phyloP scores from a whole-genome alignment of 1,284 basidiomycete species.

The Rhodotorula sp. region DNA sequence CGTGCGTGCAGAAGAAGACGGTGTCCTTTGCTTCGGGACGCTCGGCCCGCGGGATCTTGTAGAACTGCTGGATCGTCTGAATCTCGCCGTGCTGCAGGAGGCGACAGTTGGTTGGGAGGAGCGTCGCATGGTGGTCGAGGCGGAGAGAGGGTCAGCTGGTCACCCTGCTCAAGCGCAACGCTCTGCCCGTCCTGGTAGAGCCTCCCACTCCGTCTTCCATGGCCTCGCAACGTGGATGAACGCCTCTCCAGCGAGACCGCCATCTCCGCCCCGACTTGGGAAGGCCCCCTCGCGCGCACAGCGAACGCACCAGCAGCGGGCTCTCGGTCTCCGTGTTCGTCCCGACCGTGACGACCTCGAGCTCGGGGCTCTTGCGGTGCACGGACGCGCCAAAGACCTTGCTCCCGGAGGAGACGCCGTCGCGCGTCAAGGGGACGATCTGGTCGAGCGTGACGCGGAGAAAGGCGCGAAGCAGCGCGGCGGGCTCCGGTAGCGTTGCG shows the following conservation, averaged over 20 bases:
- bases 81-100: conserved; percentile 30
- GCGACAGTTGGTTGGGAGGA: background rate
- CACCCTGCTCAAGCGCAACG: no score
- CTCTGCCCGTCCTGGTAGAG: background rate
- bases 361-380: background rate
- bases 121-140: no score
- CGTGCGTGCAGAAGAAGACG: conserved; percentile 40
- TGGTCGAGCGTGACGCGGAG: conserved; percentile 14
- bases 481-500: background rate
- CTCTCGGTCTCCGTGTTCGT: conserved; percentile 28
- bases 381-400: conserved; percentile 36
- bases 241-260: background rate
- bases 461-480: conserved; percentile 19
- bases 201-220: no score
- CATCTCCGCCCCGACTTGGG: background rate
- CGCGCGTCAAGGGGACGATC: conserved; percentile 24
- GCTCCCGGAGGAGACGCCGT: conserved; percentile 8
- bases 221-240: no score
- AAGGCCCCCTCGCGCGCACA: background rate
- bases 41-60: background rate
- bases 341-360: conserved; percentile 17
- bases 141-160: background rate
- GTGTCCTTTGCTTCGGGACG: conserved; percentile 27
- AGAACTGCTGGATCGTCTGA: conserved; percentile 36
- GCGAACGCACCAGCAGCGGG: conserved; percentile 22